Percentiles rank a stretch among this genome's conserved stretches.
Conservation (phyloP, 768 basidiomycete genomes). For the Suillus subalutaceus region DNA sequence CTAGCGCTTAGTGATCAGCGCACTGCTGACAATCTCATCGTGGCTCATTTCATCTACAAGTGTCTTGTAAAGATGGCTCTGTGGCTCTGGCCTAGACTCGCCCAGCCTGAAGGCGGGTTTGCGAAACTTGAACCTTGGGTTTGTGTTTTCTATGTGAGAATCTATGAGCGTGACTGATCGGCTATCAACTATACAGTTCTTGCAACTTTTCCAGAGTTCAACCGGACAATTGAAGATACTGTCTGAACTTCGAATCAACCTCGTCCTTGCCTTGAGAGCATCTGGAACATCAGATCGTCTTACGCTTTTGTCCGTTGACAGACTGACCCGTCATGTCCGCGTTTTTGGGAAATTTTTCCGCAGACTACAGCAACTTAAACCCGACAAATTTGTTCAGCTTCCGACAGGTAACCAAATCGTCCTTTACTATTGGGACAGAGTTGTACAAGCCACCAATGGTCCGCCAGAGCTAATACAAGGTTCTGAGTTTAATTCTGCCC, state of each 20-base stretch:
- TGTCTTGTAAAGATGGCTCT: slow-evolving; percentile 67
- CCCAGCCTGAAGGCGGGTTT: slow-evolving; percentile 45
- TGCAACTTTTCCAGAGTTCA: slow-evolving; percentile 62
- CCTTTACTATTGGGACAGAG: slow-evolving; percentile 81
- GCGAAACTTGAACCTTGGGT: slow-evolving; percentile 58
- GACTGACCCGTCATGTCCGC: slow-evolving; percentile 69
- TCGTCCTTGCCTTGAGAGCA: slow-evolving; percentile 48
- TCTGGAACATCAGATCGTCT: slow-evolving; percentile 38
- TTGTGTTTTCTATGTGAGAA: slow-evolving; percentile 21
- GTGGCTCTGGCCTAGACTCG: slow-evolving; percentile 69
- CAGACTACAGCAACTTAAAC: slow-evolving; percentile 65
- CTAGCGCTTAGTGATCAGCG: slow-evolving; percentile 39
- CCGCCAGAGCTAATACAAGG: slow-evolving; percentile 59
- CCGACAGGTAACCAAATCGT: slow-evolving; percentile 69
- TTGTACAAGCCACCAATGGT: slow-evolving; percentile 67
- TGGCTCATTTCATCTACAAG: slow-evolving; percentile 77
- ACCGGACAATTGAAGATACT: slow-evolving; percentile 57
- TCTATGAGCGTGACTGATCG: background rate
- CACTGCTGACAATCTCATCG: slow-evolving; percentile 48
- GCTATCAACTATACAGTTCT: slow-evolving; percentile 46
- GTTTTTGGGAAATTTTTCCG: slow-evolving; percentile 83
- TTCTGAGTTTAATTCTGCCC: slow-evolving; percentile 26
- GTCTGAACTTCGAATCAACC: slow-evolving; percentile 56
- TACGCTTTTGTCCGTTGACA: slow-evolving; percentile 49
- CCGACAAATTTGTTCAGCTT: slow-evolving; percentile 60